Conservation (phyloP, 768 basidiomycete species). For the Cystobasidium onofrii region DNA sequence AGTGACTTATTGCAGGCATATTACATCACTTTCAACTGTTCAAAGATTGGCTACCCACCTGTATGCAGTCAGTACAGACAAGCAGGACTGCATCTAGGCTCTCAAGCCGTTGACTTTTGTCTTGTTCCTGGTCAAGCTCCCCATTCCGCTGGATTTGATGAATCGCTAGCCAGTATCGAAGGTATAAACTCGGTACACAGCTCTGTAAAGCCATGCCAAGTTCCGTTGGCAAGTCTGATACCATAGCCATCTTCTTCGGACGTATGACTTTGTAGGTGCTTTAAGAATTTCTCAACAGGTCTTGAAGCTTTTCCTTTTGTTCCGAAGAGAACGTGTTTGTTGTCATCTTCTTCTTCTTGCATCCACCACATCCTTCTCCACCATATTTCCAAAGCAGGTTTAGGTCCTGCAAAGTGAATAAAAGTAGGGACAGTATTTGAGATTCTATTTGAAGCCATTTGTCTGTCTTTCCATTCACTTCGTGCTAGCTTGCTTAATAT, state of each 20-base stretch:
- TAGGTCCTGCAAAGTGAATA: conserved; percentile 13
- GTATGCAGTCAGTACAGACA: too few relatives aligned
- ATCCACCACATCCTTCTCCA: conserved; percentile 24
- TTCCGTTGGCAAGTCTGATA: conserved; percentile 5
- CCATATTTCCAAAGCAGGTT: neutral
- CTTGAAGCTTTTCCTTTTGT: conserved; percentile 4
- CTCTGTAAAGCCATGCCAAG: neutral
- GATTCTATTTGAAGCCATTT: conserved; percentile 6
- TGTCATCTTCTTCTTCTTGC: neutral
- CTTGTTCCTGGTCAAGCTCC: neutral
- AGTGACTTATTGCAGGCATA: too few relatives aligned
- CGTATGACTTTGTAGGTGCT: neutral
- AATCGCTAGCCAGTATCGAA: neutral
- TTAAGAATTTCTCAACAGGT: conserved; percentile 9
- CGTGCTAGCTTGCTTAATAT: neutral
- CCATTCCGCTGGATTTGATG: neutral
- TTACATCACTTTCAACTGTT: too few relatives aligned
- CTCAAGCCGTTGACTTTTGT: too few relatives aligned
- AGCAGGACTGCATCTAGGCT: too few relatives aligned
- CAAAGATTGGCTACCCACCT: too few relatives aligned
- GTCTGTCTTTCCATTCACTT: neutral
- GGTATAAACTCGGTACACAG: neutral
- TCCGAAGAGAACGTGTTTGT: neutral
- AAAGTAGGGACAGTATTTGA: conserved; percentile 9
- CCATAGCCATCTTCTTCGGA: neutral